Percentiles rank a stretch among this genome's conserved stretches.
These are phyloP conservation scores for Boletus rex-veris DNA, from an alignment of 768 basidiomycete species.

Conservation along the genomic window DNA sequence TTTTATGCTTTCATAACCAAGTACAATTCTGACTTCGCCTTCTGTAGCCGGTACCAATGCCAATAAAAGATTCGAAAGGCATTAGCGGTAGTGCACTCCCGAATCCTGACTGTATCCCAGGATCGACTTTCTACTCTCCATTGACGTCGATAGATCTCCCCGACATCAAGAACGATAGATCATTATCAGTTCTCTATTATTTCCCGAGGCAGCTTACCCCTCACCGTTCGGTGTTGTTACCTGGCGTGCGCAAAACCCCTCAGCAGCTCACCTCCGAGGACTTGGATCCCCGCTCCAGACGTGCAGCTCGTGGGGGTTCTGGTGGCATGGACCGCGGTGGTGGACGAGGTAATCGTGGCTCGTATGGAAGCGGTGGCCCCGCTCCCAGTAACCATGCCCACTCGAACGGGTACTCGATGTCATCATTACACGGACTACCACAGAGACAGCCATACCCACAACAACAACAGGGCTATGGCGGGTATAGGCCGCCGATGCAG, in stretches of 20 bases:
- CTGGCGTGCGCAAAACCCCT: conserved; percentile 58
- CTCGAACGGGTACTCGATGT: conserved; percentile 17
- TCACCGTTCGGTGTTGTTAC: conserved; percentile 80
- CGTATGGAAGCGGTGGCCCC: conserved; percentile 17
- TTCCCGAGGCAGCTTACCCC: conserved; percentile 86
- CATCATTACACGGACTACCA: conserved; percentile 21
- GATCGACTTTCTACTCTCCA: conserved; percentile 83
- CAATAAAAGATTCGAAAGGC: conserved; percentile 67
- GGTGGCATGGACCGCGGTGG: conserved; percentile 37
- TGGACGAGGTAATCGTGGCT: conserved; percentile 28
- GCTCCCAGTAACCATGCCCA: conserved; percentile 4
- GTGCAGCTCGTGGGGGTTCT: conserved; percentile 44
- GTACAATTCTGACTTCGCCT: conserved; percentile 14
- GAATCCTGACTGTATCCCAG: conserved; percentile 87
- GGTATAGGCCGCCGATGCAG: conserved; percentile 27
- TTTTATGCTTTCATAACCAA: conserved; percentile 1
- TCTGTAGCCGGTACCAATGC: conserved; percentile 68
- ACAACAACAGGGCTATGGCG: conserved; percentile 28
- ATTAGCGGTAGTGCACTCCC: conserved; percentile 77
- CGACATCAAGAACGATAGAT: conserved; percentile 84
- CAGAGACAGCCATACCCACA: conserved; percentile 20
- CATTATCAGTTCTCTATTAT: conserved; percentile 81
- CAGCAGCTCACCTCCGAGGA: conserved; percentile 67
- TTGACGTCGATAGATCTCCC: conserved; percentile 55
- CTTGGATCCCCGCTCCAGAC: conserved; percentile 60